Conservation (phyloP, 139 green algal genomes). For the Tetraselmis striata region DNA sequence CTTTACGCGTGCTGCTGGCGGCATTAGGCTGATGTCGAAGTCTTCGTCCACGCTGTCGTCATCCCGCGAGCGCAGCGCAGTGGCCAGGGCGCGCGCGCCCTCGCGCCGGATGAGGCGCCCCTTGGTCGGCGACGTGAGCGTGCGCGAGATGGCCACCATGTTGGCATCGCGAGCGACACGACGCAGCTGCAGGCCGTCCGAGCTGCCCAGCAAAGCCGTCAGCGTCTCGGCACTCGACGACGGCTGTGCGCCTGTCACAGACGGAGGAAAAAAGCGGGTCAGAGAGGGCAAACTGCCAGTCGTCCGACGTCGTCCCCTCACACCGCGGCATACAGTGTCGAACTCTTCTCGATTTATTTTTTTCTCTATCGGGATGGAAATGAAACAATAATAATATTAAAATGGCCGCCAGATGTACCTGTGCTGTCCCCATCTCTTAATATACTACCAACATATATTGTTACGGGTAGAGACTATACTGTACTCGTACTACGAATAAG, state of each 20-base stretch:
- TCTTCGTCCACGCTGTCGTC: slow-evolving; percentile 6
- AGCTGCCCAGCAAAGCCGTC: neutral
- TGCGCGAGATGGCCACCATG: neutral
- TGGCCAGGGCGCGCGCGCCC: neutral
- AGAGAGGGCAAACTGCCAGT: too few relatives aligned
- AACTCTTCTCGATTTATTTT: too few relatives aligned
- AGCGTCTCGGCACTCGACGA: neutral
- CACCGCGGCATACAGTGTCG: too few relatives aligned
- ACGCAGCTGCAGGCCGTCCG: neutral
- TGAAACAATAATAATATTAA: too few relatives aligned
- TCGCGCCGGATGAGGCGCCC: neutral
- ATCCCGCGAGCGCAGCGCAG: neutral
- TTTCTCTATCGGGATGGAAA: too few relatives aligned
- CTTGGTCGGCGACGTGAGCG: neutral
- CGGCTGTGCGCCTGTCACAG: neutral
- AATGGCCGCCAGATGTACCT: too few relatives aligned
- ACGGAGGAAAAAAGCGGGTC: too few relatives aligned
- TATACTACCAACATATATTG: too few relatives aligned
- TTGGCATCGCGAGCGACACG: neutral
- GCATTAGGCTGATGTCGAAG: neutral
- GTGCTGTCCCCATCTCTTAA: too few relatives aligned
- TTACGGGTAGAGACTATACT: too few relatives aligned
- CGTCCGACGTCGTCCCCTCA: too few relatives aligned
- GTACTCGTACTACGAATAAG: too few relatives aligned
- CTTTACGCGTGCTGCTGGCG: neutral